Conservation (phyloP, 257 asterid species). For the Salvia hispanica region DNA sequence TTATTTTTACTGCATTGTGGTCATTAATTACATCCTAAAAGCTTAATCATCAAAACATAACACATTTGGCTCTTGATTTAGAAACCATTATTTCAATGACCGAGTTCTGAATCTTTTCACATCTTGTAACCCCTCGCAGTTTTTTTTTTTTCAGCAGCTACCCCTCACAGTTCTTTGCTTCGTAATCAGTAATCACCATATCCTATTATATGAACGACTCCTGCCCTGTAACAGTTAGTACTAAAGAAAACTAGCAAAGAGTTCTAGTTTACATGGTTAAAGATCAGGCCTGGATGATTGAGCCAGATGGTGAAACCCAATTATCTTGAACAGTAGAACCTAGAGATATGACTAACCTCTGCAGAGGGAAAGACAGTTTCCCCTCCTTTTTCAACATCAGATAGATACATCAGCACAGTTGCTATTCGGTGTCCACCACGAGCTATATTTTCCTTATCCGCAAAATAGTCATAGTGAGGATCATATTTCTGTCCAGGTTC, state of each 20-base stretch:
- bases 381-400: conserved; percentile 90
- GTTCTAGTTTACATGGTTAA: neutral
- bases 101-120: neutral
- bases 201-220: neutral
- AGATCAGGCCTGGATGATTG: neutral
- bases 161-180: conserved; percentile 9
- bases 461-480: conserved; percentile 81
- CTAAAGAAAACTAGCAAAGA: neutral
- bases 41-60: no score
- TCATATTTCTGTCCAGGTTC: conserved; percentile 96
- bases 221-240: conserved; percentile 1
- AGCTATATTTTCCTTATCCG: conserved; percentile 73
- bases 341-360: conserved; percentile 63
- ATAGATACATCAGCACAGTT: conserved; percentile 90
- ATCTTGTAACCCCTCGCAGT: conserved; percentile 2
- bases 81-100: neutral
- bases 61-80: no score
- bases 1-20: no score
- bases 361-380: conserved; percentile 96
- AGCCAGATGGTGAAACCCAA: neutral
- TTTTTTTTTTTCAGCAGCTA: no score
- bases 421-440: conserved; percentile 97
- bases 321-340: conserved; percentile 9
- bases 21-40: no score
- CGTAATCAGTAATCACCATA: conserved; percentile 8